Evolutionary conservation across 1,284 basidiomycete genomes (phyloP).

Genomic region (Austroboletus niveus): DNA sequence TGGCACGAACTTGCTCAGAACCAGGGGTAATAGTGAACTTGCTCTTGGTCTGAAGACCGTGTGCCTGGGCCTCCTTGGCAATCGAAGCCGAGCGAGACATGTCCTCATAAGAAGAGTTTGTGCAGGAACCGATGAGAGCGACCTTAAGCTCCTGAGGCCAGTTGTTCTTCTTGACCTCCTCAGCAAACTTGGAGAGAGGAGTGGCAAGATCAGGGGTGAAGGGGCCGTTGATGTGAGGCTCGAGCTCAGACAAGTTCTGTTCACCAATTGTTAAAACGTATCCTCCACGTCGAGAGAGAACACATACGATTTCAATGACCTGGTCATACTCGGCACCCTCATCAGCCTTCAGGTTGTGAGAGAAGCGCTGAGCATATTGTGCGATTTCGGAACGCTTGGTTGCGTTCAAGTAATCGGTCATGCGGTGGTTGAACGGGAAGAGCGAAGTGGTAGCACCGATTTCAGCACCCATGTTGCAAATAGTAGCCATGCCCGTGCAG

Average conservation of each 20-base stretch:
- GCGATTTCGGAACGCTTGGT: constrained; percentile 91
- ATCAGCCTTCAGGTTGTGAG: constrained; percentile 92
- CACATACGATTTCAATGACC: constrained; percentile 82
- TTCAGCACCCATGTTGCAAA: constrained; percentile 99
- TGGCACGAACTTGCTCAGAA: constrained; percentile 97
- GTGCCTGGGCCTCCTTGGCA: constrained; percentile 82
- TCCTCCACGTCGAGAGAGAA: background rate
- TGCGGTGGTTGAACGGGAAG: constrained; percentile 98
- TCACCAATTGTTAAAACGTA: constrained; percentile 1
- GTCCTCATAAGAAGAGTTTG: constrained; percentile 99
- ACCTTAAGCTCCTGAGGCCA: constrained; percentile 99
- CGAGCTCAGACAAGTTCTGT: constrained; percentile 91
- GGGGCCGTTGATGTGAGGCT: constrained; percentile 99
- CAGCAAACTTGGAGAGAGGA: constrained; percentile 93
- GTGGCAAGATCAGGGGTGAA: constrained; percentile 97
- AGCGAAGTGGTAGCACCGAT: constrained; percentile 98
- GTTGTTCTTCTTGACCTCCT: constrained; percentile 90
- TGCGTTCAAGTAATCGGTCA: constrained; percentile 91
- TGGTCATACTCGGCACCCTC: constrained; percentile 93
- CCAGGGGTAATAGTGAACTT: constrained; percentile 98
- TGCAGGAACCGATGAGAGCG: constrained; percentile 98
- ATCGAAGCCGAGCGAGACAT: constrained; percentile 98
- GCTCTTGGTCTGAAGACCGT: constrained; percentile 89
- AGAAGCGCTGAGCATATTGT: constrained; percentile 86
- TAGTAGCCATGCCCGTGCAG: constrained; percentile 99